Conservation (phyloP, 2,329 filamentous ascomycete species). For the Ascochyta koolunga region DNA sequence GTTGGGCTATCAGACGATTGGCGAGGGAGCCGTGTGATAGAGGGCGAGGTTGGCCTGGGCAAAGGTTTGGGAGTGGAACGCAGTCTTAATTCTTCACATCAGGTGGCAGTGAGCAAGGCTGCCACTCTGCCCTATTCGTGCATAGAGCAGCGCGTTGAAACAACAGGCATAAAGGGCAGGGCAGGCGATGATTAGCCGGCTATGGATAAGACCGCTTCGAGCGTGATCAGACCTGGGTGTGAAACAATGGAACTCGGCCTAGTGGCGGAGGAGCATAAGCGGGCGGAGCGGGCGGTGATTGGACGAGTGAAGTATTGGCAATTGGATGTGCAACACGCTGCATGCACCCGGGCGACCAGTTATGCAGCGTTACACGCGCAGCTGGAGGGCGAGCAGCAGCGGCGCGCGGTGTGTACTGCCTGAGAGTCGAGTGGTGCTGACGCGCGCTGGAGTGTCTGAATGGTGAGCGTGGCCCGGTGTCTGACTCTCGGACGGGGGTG, state of each 20-base stretch:
- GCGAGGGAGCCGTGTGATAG: background rate
- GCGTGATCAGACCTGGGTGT: conserved; percentile 40
- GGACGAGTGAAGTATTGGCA: conserved; percentile 38
- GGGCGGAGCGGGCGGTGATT: conserved; percentile 25
- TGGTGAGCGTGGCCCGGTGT: background rate
- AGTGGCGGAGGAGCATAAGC: conserved; percentile 25
- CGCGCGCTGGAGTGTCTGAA: background rate
- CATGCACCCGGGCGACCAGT: conserved; percentile 9
- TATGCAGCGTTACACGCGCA: conserved; percentile 20
- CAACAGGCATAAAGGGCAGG: conserved; percentile 12
- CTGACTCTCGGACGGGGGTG: conserved; percentile 2
- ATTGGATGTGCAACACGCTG: conserved; percentile 30
- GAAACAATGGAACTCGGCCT: conserved; percentile 36
- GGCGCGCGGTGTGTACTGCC: conserved; percentile 4
- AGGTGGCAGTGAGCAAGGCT: conserved; percentile 7
- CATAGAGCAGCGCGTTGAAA: conserved; percentile 12
- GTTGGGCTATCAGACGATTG: conserved; percentile 12
- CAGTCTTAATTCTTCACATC: conserved; percentile 1
- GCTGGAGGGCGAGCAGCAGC: conserved; percentile 7
- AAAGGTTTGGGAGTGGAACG: conserved; percentile 12
- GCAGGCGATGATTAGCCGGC: conserved; percentile 9
- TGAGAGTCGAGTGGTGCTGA: conserved; percentile 22
- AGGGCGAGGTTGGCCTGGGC: background rate
- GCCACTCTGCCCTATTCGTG: too few species aligned
- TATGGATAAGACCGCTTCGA: conserved; percentile 26